These are phyloP conservation scores for Telfairia occidentalis DNA, from an alignment of 331 rosid species.

Conservation along the genomic window DNA sequence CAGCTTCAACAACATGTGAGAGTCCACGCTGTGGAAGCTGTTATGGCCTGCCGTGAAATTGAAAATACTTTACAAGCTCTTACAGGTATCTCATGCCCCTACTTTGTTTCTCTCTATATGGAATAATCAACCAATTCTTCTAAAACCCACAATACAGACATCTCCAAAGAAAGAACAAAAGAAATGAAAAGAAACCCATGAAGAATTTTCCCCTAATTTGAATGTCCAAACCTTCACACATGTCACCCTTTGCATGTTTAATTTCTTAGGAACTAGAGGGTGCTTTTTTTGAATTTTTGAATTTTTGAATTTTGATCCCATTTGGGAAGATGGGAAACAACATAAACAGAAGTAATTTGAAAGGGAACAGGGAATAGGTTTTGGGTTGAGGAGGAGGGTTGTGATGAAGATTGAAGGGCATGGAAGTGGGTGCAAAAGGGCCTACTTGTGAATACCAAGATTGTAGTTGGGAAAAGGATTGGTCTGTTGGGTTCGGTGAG, in stretches of 20 bases:
- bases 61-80: slow-evolving; percentile 90
- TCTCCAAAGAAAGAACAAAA: too few relatives aligned
- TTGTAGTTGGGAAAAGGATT: slow-evolving; percentile 13
- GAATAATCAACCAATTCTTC: background rate
- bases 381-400: background rate
- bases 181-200: background rate
- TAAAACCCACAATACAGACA: background rate
- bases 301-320: slow-evolving; percentile 11
- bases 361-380: slow-evolving; percentile 13
- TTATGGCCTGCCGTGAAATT: slow-evolving; percentile 99
- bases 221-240: background rate
- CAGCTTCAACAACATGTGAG: slow-evolving; percentile 97
- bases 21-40: slow-evolving; percentile 98
- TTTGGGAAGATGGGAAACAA: background rate
- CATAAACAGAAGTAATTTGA: background rate
- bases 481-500: slow-evolving; percentile 27
- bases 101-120: too few relatives aligned
- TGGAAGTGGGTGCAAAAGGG: slow-evolving; percentile 38
- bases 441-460: slow-evolving; percentile 13
- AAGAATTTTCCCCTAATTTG: background rate
- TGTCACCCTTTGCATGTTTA: too few relatives aligned
- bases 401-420: too few relatives aligned
- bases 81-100: slow-evolving; percentile 59
- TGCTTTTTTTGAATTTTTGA: background rate
- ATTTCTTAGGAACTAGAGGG: too few relatives aligned